Evolutionary conservation across 2,329 filamentous ascomycete genomes (phyloP), one percentile per base, ranked within the genome.

Genomic region (Venturia aucupariae): DNA sequence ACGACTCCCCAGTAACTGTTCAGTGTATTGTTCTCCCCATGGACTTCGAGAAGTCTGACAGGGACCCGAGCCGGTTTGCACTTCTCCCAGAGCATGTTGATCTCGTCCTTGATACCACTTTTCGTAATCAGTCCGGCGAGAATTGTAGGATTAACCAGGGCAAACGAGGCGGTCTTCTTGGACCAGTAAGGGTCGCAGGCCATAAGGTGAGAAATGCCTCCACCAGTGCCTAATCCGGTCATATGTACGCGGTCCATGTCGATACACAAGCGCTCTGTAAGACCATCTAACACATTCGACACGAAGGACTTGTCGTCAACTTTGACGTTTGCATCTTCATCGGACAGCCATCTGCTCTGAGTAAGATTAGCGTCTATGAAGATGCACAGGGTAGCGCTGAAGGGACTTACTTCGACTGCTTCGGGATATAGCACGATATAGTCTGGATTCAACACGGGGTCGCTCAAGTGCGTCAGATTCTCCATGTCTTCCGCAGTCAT

Each of bases 231-330:
- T 10, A 64, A 32, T 61, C 63, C 63, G 8, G 63, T 39, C 38
- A 44, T 39, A 55, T 64, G 60, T 19, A 64, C 63, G n/a, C 63
- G 63, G 63, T 48, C 44, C 27, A 35, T 41, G 57, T 64, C 63
- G 19, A 64, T 64, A 54, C 63, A 64, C 27, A 64, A 39, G 22
- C 32, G 46, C 30, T 35, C 41, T 38, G 61, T 46, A n/a, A 54
- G 42, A 24, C 41, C 42, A 35, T 62, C 61, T 11, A 62, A 11
- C 2, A 62, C 13, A 24, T 46, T 30, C 27, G 35, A 39, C 3
- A 62, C 38, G 46, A 62, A 62, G 35, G 38, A 38, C 10, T 54
- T 51, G 46, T 62, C 61, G 17, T 62, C 32, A 24, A 54, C 35
- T 15, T 42, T 30, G 46, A 42, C 11, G 32, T 62, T 17, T 13